phyloP scores from a whole-genome alignment of 2,329 filamentous ascomycete species.

The Fusarium staphyleae region DNA sequence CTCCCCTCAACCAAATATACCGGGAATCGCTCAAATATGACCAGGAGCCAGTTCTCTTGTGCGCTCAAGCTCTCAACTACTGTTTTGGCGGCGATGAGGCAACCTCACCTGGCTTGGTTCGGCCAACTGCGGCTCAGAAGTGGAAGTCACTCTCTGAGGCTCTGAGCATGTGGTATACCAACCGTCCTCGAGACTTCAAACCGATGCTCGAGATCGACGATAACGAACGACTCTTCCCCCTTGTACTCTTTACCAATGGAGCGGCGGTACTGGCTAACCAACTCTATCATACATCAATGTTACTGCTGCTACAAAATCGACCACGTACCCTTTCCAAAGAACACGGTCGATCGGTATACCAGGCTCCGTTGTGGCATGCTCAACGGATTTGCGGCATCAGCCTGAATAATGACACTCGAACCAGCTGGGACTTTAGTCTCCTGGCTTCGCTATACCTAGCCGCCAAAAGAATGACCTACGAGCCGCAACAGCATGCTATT shows the following conservation, averaged over 20 bases:
- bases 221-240: conserved; percentile 44
- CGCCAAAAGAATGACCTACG: conserved; percentile 56
- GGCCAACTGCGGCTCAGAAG: conserved; percentile 33
- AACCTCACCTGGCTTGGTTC: conserved; percentile 14
- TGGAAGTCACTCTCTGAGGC: conserved; percentile 45
- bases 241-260: conserved; percentile 49
- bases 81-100: conserved; percentile 33
- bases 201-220: conserved; percentile 46
- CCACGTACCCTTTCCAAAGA: conserved; percentile 52
- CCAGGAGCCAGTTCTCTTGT: conserved; percentile 44
- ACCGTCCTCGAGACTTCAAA: conserved; percentile 44
- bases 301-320: conserved; percentile 59
- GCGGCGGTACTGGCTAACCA: conserved; percentile 59
- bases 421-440: conserved; percentile 58
- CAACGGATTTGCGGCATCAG: conserved; percentile 58
- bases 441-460: conserved; percentile 55
- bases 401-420: conserved; percentile 53
- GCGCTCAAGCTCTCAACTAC: conserved; percentile 46
- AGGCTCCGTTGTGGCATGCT: conserved; percentile 57
- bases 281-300: conserved; percentile 63
- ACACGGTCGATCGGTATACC: conserved; percentile 42
- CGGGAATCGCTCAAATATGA: conserved; percentile 34
- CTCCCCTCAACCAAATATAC: conserved; percentile 25
- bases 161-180: conserved; percentile 45
- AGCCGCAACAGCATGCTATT: conserved; percentile 54